Percentiles rank a stretch among this genome's conserved stretches.
Evolutionary conservation across 768 basidiomycete species (phyloP).

Genomic region (Hericium coralloides): DNA sequence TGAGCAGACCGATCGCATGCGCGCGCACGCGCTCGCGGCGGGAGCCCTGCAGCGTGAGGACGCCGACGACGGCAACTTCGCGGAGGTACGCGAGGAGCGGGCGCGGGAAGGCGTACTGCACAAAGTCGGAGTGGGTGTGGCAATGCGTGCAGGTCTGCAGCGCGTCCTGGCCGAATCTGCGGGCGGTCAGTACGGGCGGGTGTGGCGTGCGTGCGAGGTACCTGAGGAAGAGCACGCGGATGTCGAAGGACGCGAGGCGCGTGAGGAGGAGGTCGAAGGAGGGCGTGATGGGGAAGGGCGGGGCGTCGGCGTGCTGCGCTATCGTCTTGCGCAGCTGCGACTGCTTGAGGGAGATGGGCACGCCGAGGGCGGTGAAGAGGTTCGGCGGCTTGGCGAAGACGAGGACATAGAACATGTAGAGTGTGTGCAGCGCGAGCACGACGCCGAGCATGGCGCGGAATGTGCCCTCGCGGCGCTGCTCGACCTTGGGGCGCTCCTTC

Average conservation of each 20-base stretch:
- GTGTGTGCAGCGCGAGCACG: constrained; percentile 7
- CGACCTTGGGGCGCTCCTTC: background rate
- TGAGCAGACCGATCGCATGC: background rate
- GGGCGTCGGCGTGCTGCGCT: background rate
- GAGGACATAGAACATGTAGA: constrained; percentile 7
- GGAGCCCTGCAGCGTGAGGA: constrained; percentile 5
- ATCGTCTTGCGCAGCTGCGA: constrained; percentile 2
- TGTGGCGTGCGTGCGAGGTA: background rate
- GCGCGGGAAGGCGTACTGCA: constrained; percentile 9
- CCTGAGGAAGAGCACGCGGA: constrained; percentile 11
- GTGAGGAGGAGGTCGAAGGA: constrained; percentile 8
- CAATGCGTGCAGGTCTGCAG: constrained; percentile 12
- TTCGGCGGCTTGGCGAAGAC: constrained; percentile 7
- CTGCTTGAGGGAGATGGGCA: constrained; percentile 7
- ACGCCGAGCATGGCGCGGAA: constrained; percentile 1
- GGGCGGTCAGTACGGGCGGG: background rate
- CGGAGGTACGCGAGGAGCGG: constrained; percentile 11
- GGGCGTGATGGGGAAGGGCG: background rate
- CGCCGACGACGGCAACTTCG: constrained; percentile 5
- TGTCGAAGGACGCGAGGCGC: constrained; percentile 11
- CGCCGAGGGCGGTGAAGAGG: constrained; percentile 9
- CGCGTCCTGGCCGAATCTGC: constrained; percentile 9
- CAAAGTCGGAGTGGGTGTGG: constrained; percentile 4
- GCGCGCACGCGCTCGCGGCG: constrained; percentile 7
- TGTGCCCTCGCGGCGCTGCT: constrained; percentile 2